Percentiles rank a stretch among this genome's conserved stretches.
Conservation (phyloP, 257 asterid species). For the Phtheirospermum japonicum region DNA sequence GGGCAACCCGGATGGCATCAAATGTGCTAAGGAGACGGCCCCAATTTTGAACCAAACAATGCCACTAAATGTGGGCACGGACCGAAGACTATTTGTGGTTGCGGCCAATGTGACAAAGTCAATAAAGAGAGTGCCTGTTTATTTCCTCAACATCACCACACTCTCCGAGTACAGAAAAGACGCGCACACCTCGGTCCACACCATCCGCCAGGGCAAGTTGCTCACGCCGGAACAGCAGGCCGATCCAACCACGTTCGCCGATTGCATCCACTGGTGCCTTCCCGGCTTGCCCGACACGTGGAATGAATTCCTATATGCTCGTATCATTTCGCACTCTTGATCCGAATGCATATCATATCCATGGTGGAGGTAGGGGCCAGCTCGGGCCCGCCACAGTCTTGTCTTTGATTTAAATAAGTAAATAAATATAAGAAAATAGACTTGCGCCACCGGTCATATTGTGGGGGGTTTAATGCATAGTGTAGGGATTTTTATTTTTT, state of each 20-base stretch:
- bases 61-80: slow-evolving; percentile 65
- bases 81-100: slow-evolving; percentile 37
- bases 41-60: slow-evolving; percentile 63
- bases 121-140: slow-evolving; percentile 36
- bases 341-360: too few species aligned
- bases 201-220: slow-evolving; percentile 67
- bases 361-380: too few species aligned
- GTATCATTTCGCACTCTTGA: slow-evolving; percentile 29
- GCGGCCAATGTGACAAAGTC: slow-evolving; percentile 63
- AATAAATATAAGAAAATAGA: too few species aligned
- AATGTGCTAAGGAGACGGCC: slow-evolving; percentile 64
- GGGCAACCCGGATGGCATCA: slow-evolving; percentile 69
- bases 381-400: too few species aligned
- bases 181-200: slow-evolving; percentile 77
- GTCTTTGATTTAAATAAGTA: too few species aligned
- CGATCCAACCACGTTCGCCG: slow-evolving; percentile 60
- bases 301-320: slow-evolving; percentile 56
- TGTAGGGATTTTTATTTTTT: too few species aligned
- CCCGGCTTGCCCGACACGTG: slow-evolving; percentile 80
- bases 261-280: slow-evolving; percentile 86
- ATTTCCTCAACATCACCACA: slow-evolving; percentile 50
- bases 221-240: slow-evolving; percentile 59
- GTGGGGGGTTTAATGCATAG: too few species aligned
- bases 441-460: too few species aligned
- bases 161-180: slow-evolving; percentile 75